Evolutionary conservation across 768 basidiomycete genomes (phyloP).

Genomic region (Plicaturopsis crispa): DNA sequence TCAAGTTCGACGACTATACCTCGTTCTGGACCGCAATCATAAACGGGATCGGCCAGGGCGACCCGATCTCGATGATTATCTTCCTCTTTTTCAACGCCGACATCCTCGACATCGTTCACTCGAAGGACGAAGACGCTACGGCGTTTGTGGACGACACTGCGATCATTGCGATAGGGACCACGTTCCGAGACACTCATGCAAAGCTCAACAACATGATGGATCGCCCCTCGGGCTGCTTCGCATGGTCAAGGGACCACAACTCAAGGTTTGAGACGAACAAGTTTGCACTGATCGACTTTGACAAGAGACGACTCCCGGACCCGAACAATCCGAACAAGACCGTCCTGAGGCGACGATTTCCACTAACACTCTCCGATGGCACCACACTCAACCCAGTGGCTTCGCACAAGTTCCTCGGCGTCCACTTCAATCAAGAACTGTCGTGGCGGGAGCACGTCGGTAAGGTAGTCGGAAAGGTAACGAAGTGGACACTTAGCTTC

Average conservation of each 20-base stretch:
- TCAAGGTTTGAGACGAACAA: slow-evolving; percentile 14
- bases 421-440: slow-evolving; percentile 8
- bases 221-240: slow-evolving; percentile 3
- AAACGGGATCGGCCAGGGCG: slow-evolving; percentile 25
- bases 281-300: slow-evolving; percentile 11
- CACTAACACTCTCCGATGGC: too few relatives aligned
- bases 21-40: slow-evolving; percentile 12
- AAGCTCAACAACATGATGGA: slow-evolving; percentile 1
- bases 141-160: slow-evolving; percentile 13
- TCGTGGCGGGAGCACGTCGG: slow-evolving; percentile 8
- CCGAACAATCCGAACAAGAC: not conserved
- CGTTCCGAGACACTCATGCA: not conserved
- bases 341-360: too few relatives aligned
- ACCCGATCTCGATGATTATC: slow-evolving; percentile 20
- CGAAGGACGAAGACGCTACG: slow-evolving; percentile 2
- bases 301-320: not conserved
- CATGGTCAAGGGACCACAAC: slow-evolving; percentile 15
- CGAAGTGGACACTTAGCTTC: slow-evolving; percentile 1
- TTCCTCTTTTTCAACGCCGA: slow-evolving; percentile 25
- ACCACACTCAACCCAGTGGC: slow-evolving; percentile 3
- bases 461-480: slow-evolving; percentile 4
- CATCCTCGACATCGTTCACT: slow-evolving; percentile 9
- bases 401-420: slow-evolving; percentile 7
- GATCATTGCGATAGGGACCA: slow-evolving; percentile 1
- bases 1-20: slow-evolving; percentile 15